These are phyloP conservation scores for Colletotrichum liaoningense DNA, from an alignment of 2,329 filamentous ascomycete genomes.

Conservation along the genomic window DNA sequence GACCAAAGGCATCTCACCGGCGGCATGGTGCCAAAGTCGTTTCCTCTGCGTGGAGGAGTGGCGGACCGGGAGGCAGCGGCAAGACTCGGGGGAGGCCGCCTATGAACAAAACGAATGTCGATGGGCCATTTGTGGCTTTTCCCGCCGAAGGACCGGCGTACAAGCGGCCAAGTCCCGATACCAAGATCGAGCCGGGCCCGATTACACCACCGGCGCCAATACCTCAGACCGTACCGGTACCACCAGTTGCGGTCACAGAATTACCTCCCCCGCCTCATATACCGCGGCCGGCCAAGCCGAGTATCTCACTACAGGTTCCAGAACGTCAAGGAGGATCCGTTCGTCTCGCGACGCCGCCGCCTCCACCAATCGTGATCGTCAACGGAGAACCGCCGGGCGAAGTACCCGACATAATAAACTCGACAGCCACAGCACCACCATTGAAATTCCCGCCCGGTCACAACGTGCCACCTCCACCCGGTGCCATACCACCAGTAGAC, in stretches of 20 bases:
- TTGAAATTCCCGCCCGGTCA: not conserved
- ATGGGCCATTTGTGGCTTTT: conserved; percentile 77
- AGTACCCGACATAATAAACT: conserved; percentile 22
- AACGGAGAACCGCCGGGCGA: conserved; percentile 52
- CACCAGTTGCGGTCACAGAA: conserved; percentile 1
- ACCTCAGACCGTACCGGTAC: conserved; percentile 8
- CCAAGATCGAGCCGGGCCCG: conserved; percentile 43
- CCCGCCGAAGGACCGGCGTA: conserved; percentile 66
- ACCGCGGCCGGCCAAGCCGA: conserved; percentile 47
- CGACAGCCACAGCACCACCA: not conserved
- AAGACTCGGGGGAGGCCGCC: conserved; percentile 86
- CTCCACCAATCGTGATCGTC: conserved; percentile 62
- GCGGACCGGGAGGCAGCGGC: conserved; percentile 66
- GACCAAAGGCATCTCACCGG: conserved; percentile 61
- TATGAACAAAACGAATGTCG: conserved; percentile 68
- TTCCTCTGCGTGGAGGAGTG: conserved; percentile 88
- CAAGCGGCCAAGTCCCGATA: conserved; percentile 53
- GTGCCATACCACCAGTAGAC: not conserved
- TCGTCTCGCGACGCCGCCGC: conserved; percentile 70
- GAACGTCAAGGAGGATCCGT: conserved; percentile 70
- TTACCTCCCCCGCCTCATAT: conserved; percentile 1
- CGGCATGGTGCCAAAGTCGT: conserved; percentile 86
- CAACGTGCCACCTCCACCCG: not conserved
- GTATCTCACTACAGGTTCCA: conserved; percentile 54
- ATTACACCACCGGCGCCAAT: conserved; percentile 17